Base-by-base conservation (phyloP, 805 yeast genomes). In the Candida sonorensis region DNA sequence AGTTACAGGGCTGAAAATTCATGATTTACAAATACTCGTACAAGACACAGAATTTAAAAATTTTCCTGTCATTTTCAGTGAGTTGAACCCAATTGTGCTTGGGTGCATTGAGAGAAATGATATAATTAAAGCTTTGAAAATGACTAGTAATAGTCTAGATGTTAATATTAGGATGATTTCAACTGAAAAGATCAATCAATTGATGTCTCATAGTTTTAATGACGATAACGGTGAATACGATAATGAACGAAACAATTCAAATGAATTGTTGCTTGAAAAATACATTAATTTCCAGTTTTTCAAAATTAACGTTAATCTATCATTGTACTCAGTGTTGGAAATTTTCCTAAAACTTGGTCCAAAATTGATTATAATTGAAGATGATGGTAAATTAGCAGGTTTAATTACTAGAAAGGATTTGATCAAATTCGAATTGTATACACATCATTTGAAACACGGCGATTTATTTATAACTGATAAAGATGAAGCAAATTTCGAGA, bases 351-450 rank as follows among this genome's bases (percentile, higher is more conserved):
- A 80, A 42, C 51, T 87, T 18, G 96, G 97, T 0, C 95, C 96
- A 7, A 64, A 82, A 27, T 69, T 77, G 18, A 66, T 92, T 1
- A 64, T 81, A 26, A 79, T 84, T 2, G 81, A 78, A 34, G 66
- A 74, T 8, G 57, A 67, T 19, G 92, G 88, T 2, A 40, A 51
- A 2, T 50, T 85, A 12, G 67, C 66, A 11, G 98, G 98, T 0
- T 50, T 85, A n/a, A 60, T 94, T 2, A 85, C 95, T 0, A 68
- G 88, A 36, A 92, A 92, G 48, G 97, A 88, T 50, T 64, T 90
- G 12, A 56, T 88, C 31, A 66, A 78, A 39, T 85, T 72, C 46
- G 81, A 78, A 42, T 40, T 52, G 9, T 55, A 57, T 33, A 32
- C 56, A 24, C 61, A 62, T 30, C 49, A 44, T 23, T 29, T 42